Conservation (phyloP, 148 eudicot genomes). For the Fagopyrum esculentum region DNA sequence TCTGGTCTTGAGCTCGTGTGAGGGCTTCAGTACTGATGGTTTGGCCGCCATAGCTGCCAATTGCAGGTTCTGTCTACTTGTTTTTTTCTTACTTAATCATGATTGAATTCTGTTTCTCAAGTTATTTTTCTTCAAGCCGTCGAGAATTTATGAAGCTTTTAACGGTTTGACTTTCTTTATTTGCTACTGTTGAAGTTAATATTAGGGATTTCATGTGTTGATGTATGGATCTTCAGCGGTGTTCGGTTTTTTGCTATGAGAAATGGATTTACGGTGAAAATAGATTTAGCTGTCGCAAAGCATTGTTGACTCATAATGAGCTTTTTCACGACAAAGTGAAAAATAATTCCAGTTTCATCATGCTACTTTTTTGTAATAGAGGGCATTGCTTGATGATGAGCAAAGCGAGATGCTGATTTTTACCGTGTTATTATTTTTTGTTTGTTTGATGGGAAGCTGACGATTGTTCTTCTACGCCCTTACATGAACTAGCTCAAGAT, state of each 20-base stretch:
- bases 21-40: conserved; percentile 59
- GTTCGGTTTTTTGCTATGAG: background rate
- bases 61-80: conserved; percentile 39
- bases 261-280: background rate
- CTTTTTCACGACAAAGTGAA: background rate
- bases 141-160: conserved; percentile 4
- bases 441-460: conserved; percentile 5
- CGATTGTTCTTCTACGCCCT: background rate
- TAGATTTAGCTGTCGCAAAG: background rate
- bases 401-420: conserved; percentile 2
- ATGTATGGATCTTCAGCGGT: background rate
- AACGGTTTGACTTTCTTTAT: background rate
- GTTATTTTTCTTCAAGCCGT: background rate
- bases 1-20: conserved; percentile 41
- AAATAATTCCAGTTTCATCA: background rate
- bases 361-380: background rate
- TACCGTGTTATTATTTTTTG: background rate
- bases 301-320: background rate
- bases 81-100: background rate
- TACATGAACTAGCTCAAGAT: background rate
- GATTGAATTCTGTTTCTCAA: background rate
- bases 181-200: background rate
- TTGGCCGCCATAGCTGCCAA: conserved; percentile 58
- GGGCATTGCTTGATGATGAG: background rate
- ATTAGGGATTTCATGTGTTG: background rate